Conservation (phyloP, 495 filamentous ascomycete genomes). For the Apodospora peruviana region DNA sequence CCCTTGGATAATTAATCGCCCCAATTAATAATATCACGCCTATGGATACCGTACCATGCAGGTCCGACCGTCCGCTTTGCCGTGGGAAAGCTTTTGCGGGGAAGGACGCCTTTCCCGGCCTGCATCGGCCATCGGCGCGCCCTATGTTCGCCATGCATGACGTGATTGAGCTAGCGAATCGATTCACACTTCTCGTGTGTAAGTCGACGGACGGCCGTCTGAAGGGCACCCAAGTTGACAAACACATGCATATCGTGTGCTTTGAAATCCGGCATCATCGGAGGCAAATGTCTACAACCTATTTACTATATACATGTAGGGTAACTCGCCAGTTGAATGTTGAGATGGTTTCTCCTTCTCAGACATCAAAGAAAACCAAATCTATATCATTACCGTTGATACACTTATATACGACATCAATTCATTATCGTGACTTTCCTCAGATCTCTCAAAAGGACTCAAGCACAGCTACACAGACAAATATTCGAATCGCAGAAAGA, state of each 20-base stretch:
- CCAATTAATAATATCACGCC: neutral
- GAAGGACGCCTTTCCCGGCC: neutral
- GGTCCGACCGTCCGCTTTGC: neutral
- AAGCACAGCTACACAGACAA: neutral
- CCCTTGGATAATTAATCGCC: neutral
- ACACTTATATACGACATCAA: too few relatives aligned
- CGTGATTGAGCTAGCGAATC: conserved; percentile 8
- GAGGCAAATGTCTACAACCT: too few relatives aligned
- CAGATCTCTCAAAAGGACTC: neutral
- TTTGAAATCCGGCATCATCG: neutral
- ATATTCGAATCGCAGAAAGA: neutral
- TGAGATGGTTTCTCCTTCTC: too few relatives aligned
- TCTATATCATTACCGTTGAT: too few relatives aligned
- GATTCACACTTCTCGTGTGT: neutral
- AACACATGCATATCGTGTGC: neutral
- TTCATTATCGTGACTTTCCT: neutral
- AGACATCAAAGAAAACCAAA: neutral
- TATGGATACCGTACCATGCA: too few relatives aligned
- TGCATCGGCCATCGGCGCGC: neutral
- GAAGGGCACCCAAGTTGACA: neutral
- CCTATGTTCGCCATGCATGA: conserved; percentile 3
- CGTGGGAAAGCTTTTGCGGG: neutral
- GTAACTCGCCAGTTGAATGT: too few relatives aligned
- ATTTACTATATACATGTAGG: too few relatives aligned
- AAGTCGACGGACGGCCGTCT: neutral